Evolutionary conservation across 306 rosid genomes (phyloP).

Genomic region (Parietaria judaica): DNA sequence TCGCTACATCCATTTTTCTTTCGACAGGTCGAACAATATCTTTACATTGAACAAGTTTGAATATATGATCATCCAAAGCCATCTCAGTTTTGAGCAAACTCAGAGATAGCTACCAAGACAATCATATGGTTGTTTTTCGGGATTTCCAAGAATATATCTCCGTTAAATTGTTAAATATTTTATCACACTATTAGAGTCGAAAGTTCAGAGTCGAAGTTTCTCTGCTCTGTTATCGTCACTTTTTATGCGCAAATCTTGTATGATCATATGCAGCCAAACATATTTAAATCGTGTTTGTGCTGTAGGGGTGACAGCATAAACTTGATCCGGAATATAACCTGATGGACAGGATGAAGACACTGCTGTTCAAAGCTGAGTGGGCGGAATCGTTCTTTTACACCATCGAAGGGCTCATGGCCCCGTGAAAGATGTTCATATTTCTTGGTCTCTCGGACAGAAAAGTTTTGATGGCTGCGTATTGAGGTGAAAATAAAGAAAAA

Average conservation of each 20-base stretch:
- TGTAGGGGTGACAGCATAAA: slow-evolving; percentile 79
- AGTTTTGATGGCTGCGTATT: background rate
- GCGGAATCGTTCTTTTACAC: slow-evolving; percentile 52
- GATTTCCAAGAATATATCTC: no score
- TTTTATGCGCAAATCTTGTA: no score
- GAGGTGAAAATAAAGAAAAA: background rate
- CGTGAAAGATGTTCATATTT: slow-evolving; percentile 24
- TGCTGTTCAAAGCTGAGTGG: slow-evolving; percentile 59
- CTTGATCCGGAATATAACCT: slow-evolving; percentile 71
- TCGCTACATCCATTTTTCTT: slow-evolving; percentile 3
- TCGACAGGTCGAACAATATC: background rate
- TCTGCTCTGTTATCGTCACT: no score
- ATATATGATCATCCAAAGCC: no score
- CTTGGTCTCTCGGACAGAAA: background rate
- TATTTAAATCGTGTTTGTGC: no score
- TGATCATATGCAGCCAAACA: no score
- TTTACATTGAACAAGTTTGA: background rate
- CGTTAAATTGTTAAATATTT: no score
- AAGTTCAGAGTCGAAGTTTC: no score
- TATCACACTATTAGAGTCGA: no score
- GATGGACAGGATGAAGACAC: slow-evolving; percentile 43
- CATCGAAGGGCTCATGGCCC: slow-evolving; percentile 56
- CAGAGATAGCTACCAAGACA: no score
- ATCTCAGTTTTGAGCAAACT: background rate
- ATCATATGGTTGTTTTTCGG: no score